Evolutionary conservation across 352 stramenopile species (phyloP), one percentile per base, ranked within the genome.

Genomic region (Phytopythium oedochilum): DNA sequence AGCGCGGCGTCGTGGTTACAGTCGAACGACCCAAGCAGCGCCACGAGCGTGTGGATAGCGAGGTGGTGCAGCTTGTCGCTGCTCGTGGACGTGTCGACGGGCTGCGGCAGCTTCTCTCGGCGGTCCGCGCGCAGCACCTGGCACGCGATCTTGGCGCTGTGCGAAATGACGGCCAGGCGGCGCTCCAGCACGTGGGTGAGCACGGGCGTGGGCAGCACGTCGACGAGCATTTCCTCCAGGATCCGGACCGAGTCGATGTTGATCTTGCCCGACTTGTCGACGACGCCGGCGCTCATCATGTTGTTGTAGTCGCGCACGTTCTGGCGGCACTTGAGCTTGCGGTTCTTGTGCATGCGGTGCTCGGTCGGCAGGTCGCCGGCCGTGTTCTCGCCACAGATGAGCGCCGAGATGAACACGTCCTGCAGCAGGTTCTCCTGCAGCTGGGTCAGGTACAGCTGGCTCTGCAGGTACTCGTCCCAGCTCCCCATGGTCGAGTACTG

Each of bases 401-500:
- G 55, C 1, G 72, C 78, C 15, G 77, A 88, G 31, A 95, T 78
- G 52, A 94, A 95, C 4, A 70, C 63, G 54, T 95, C 86, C 23
- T 89, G 74, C 20, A 89, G 63, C 36, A 94, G 54, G 39, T 92
- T 94, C 22, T 70, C 59, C 48, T 92, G 83, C n/a, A 95, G 66
- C 20, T 72, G 78, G 4, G 56, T 40, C 36, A 95, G 57, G 60
- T 91, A 94, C 55, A 83, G 68, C 43, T 87, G 73, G 55, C 86
- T 95, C 65, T 89, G 71, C 20, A 95, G 55, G 44, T 89, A 95
- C 34, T 91, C 83, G 58, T 95, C 82, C 86, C 86, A 95, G 57
- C 78, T 89, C 12, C 57, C 43, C 47, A 76, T 69, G 0, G 61
- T 47, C 17, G 86, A 83, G 52, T 92, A 92, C 69, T 91, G 83